Evolutionary conservation across 257 asterid genomes (phyloP).

Genomic region (Cinchona pubescens): DNA sequence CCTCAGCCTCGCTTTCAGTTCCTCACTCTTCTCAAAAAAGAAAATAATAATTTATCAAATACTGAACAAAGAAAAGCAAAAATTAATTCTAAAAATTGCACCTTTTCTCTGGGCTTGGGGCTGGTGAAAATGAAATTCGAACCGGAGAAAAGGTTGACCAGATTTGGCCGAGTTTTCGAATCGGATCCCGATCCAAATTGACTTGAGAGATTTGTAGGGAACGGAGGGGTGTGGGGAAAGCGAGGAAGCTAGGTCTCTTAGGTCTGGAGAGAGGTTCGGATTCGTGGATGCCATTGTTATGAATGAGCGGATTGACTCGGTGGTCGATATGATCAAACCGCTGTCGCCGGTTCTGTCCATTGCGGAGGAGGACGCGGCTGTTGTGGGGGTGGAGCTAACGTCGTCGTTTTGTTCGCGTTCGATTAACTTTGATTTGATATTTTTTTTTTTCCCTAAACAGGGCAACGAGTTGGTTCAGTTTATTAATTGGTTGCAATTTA

Average conservation of each 20-base stretch:
- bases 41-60: not conserved
- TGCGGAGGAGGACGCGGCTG: conserved; percentile 24
- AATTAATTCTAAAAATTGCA: not conserved
- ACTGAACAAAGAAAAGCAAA: not conserved
- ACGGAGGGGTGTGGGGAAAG: conserved; percentile 41
- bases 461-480: not conserved
- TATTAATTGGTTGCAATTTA: too few relatives aligned
- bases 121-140: conserved; percentile 55
- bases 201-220: conserved; percentile 58
- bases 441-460: too few relatives aligned
- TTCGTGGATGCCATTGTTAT: conserved; percentile 47
- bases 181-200: conserved; percentile 62
- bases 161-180: conserved; percentile 42
- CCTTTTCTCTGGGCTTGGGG: conserved; percentile 88
- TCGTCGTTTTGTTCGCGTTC: conserved; percentile 12
- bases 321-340: conserved; percentile 49
- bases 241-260: conserved; percentile 55
- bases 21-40: conserved; percentile 54
- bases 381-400: too few relatives aligned
- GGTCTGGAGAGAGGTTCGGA: conserved; percentile 46
- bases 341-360: conserved; percentile 15
- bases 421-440: not conserved
- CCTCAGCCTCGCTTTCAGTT: conserved; percentile 64
- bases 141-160: conserved; percentile 44
- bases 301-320: conserved; percentile 55